Conservation (phyloP, 2,329 filamentous ascomycete species). For the Fusarium floridanum region DNA sequence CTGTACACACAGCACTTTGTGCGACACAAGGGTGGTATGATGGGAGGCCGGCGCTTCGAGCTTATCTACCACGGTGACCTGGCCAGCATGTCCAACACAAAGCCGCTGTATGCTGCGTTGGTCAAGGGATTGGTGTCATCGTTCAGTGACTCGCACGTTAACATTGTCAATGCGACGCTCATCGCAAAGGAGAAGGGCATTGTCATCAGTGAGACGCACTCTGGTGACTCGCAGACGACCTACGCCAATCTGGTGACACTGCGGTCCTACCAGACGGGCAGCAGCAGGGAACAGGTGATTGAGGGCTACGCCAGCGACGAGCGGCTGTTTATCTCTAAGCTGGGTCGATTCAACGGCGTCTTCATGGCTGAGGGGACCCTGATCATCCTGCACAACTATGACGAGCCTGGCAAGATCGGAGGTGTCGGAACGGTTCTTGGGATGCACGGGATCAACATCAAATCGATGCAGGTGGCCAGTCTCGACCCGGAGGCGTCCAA, state of each 20-base stretch:
- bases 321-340: conserved; percentile 75
- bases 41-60: conserved; percentile 78
- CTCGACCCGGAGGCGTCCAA: conserved; percentile 53
- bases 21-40: conserved; percentile 56
- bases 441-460: conserved; percentile 79
- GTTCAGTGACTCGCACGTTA: conserved; percentile 78
- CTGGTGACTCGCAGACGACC: conserved; percentile 71
- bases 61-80: conserved; percentile 83
- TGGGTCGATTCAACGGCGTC: conserved; percentile 79
- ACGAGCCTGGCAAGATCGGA: conserved; percentile 85
- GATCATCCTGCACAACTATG: conserved; percentile 85
- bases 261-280: conserved; percentile 60
- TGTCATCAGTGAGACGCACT: conserved; percentile 79
- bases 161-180: conserved; percentile 84
- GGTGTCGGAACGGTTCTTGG: conserved; percentile 80
- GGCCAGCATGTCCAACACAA: conserved; percentile 78
- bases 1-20: conserved; percentile 83
- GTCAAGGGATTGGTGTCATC: conserved; percentile 81
- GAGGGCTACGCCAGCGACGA: conserved; percentile 77
- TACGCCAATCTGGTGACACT: conserved; percentile 81
- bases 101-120: conserved; percentile 82
- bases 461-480: conserved; percentile 80
- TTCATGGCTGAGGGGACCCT: conserved; percentile 81
- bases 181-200: conserved; percentile 84
- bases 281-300: conserved; percentile 60